These are phyloP conservation scores for Tubosaeta sp. DNA, from an alignment of 768 basidiomycete species.

Conservation along the genomic window DNA sequence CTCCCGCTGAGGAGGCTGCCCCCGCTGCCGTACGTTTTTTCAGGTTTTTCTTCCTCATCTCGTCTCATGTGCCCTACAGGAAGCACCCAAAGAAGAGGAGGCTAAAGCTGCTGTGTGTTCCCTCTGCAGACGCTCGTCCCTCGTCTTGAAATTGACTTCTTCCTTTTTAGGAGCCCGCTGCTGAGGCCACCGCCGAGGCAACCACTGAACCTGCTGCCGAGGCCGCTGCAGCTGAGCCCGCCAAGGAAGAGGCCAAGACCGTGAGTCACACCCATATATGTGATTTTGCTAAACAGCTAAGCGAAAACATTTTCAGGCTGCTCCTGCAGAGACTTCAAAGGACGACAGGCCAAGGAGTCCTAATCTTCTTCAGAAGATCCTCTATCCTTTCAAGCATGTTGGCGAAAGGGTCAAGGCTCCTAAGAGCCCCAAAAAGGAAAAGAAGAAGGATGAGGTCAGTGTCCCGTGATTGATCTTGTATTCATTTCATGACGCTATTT, in stretches of 20 bases:
- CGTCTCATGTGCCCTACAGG: slow-evolving; percentile 21
- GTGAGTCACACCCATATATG: slow-evolving; percentile 26
- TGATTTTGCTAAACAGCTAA: slow-evolving; percentile 31
- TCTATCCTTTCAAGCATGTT: slow-evolving; percentile 67
- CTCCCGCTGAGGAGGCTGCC: slow-evolving; percentile 31
- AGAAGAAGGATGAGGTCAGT: slow-evolving; percentile 71
- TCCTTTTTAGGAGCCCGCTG: slow-evolving; percentile 33
- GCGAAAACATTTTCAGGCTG: slow-evolving; percentile 22
- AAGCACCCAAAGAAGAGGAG: slow-evolving; percentile 41
- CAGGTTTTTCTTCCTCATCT: not conserved
- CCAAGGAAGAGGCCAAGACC: slow-evolving; percentile 42
- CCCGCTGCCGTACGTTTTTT: slow-evolving; percentile 32
- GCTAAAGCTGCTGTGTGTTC: slow-evolving; percentile 36
- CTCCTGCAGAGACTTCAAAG: slow-evolving; percentile 48
- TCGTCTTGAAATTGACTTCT: not conserved
- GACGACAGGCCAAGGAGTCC: slow-evolving; percentile 82
- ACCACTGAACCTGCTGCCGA: slow-evolving; percentile 28
- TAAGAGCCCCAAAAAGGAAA: slow-evolving; percentile 79
- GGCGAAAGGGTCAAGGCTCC: slow-evolving; percentile 59
- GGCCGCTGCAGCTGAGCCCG: slow-evolving; percentile 30
- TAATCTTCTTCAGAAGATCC: slow-evolving; percentile 67
- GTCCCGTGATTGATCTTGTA: not conserved
- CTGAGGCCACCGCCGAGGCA: slow-evolving; percentile 24
- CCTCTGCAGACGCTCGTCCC: no score
- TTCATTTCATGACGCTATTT: not conserved